A percentile compares a stretch with the other conserved stretches of the same genome.
These are phyloP conservation scores for Oemleria cerasiformis DNA, from an alignment of 306 rosid species.

Conservation along the genomic window DNA sequence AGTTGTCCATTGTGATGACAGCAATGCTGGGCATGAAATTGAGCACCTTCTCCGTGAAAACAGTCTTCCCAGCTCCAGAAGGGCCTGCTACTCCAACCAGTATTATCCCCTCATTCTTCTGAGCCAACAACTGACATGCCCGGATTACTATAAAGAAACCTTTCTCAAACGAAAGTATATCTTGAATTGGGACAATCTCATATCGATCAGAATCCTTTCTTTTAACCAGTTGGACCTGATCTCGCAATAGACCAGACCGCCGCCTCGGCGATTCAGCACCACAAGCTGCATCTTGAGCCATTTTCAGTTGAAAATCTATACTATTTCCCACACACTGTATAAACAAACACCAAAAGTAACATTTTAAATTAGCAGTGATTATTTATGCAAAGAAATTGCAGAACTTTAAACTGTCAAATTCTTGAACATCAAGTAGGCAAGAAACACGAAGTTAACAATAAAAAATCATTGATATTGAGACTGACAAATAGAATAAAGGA, in stretches of 20 bases:
- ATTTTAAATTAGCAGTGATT: not conserved
- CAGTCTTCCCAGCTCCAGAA: slow-evolving; percentile 98
- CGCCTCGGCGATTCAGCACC: slow-evolving; percentile 68
- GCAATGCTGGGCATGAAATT: slow-evolving; percentile 92
- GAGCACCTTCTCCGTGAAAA: slow-evolving; percentile 87
- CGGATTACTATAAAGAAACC: slow-evolving; percentile 95
- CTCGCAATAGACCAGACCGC: slow-evolving; percentile 72
- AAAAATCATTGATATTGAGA: not conserved
- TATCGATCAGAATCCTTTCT: slow-evolving; percentile 76
- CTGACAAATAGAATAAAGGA: not conserved
- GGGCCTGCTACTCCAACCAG: slow-evolving; percentile 98
- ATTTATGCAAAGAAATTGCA: not conserved
- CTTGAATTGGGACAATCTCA: slow-evolving; percentile 76
- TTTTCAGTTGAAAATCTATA: slow-evolving; percentile 15
- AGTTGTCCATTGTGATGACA: slow-evolving; percentile 92
- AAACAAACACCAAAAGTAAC: slow-evolving; percentile 20
- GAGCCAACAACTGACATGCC: slow-evolving; percentile 90
- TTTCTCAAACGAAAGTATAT: slow-evolving; percentile 83
- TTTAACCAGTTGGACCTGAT: slow-evolving; percentile 77
- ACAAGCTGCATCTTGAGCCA: slow-evolving; percentile 64
- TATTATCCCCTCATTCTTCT: slow-evolving; percentile 80
- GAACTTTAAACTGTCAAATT: not conserved
- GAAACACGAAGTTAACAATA: not conserved
- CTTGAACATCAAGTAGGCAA: not conserved
- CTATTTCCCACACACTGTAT: slow-evolving; percentile 20